Conservation (phyloP, 306 rosid genomes). For the Vachellia pachyceras region DNA sequence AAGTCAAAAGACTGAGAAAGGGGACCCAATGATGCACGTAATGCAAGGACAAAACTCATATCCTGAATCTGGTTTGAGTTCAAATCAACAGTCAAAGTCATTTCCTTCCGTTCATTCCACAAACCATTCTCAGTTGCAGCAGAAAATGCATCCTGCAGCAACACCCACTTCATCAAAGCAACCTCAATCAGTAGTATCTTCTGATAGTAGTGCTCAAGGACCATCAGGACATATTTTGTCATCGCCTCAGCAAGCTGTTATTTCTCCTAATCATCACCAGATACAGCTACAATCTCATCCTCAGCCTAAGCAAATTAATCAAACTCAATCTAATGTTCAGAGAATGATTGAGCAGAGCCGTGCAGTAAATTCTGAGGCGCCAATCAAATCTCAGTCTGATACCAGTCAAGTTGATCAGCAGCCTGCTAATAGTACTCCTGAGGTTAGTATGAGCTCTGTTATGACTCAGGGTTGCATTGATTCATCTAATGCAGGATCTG, state of each 20-base stretch:
- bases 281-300: conserved; percentile 54
- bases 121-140: conserved; percentile 74
- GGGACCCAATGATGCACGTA: conserved; percentile 75
- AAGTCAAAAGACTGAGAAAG: conserved; percentile 88
- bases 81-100: conserved; percentile 71
- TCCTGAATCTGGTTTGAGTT: conserved; percentile 72
- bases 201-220: conserved; percentile 66
- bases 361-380: conserved; percentile 62
- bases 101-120: conserved; percentile 68
- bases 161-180: conserved; percentile 65
- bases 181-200: conserved; percentile 61
- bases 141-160: conserved; percentile 65
- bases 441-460: conserved; percentile 52
- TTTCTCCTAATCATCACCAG: conserved; percentile 65
- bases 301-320: conserved; percentile 71
- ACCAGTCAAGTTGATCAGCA: conserved; percentile 68
- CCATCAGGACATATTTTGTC: conserved; percentile 62
- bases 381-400: conserved; percentile 64
- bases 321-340: conserved; percentile 66
- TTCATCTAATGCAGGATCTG: conserved; percentile 53
- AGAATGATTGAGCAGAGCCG: conserved; percentile 68
- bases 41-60: conserved; percentile 78
- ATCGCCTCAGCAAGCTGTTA: conserved; percentile 57
- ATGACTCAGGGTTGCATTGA: conserved; percentile 61
- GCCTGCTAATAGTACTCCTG: conserved; percentile 56